Conservation (phyloP, 805 yeast species). For the Pichia nanzhaoensis region DNA sequence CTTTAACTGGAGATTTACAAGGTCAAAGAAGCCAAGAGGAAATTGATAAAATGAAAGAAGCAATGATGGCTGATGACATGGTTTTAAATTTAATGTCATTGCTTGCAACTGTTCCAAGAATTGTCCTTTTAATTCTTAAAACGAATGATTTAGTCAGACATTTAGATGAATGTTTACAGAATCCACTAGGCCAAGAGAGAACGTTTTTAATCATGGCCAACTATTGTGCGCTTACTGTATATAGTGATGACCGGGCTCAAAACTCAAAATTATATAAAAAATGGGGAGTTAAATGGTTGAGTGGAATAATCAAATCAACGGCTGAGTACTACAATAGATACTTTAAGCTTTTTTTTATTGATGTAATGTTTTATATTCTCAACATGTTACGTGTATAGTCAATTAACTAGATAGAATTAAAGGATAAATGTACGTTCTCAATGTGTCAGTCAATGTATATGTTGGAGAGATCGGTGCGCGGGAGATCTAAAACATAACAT, state of each 20-base stretch:
- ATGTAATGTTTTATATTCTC: slow-evolving; percentile 21
- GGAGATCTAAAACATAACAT: too few species aligned
- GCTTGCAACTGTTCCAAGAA: slow-evolving; percentile 72
- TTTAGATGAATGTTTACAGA: slow-evolving; percentile 74
- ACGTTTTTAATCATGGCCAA: slow-evolving; percentile 84
- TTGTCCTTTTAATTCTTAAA: slow-evolving; percentile 79
- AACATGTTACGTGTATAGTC: slow-evolving; percentile 3
- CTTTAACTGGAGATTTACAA: slow-evolving; percentile 56
- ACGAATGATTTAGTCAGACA: slow-evolving; percentile 91
- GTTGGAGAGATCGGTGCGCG: too few species aligned
- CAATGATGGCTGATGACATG: slow-evolving; percentile 55
- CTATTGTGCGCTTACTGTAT: slow-evolving; percentile 80
- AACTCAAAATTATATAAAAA: slow-evolving; percentile 10
- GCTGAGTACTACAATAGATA: slow-evolving; percentile 28
- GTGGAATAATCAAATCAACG: slow-evolving; percentile 28
- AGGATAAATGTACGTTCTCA: too few species aligned
- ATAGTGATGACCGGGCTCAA: slow-evolving; percentile 42
- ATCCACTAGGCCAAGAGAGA: slow-evolving; percentile 81
- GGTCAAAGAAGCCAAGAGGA: slow-evolving; percentile 54
- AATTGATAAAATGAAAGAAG: slow-evolving; percentile 56
- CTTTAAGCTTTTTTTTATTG: slow-evolving; percentile 30
- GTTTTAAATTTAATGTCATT: slow-evolving; percentile 73
- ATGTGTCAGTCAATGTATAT: too few species aligned
- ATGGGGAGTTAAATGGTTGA: slow-evolving; percentile 22
- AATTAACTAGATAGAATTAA: too few species aligned